Conservation (phyloP, 805 yeast species). For the Candida vaughaniae region DNA sequence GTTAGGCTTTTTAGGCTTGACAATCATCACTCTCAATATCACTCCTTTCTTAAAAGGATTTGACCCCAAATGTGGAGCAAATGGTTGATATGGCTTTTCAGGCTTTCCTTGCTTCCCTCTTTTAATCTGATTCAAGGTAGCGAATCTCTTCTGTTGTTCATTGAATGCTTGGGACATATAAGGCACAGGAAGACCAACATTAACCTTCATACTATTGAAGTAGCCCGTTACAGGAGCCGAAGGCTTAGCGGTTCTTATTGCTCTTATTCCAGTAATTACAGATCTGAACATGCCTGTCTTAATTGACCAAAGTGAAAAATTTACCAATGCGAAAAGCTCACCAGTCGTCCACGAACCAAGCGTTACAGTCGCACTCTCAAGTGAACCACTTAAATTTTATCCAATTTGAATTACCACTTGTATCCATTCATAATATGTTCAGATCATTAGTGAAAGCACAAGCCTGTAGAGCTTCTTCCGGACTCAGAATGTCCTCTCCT, state of each 20-base stretch:
- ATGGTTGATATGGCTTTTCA: slow-evolving; percentile 48
- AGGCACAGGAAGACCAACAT: slow-evolving; percentile 1
- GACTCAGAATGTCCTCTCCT: slow-evolving; percentile 1
- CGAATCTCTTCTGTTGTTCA: slow-evolving; percentile 50
- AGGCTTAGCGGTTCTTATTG: slow-evolving; percentile 3
- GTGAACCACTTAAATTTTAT: slow-evolving; percentile 8
- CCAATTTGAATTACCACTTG: slow-evolving; percentile 7
- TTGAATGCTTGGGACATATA: neutral
- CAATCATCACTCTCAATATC: slow-evolving; percentile 86
- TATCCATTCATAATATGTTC: slow-evolving; percentile 12
- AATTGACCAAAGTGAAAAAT: slow-evolving; percentile 6
- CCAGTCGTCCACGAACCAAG: neutral
- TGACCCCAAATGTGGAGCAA: slow-evolving; percentile 79
- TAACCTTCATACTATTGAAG: slow-evolving; percentile 3
- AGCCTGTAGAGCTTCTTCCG: slow-evolving; percentile 3
- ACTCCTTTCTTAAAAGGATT: slow-evolving; percentile 93
- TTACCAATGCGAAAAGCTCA: slow-evolving; percentile 1
- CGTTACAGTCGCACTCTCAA: slow-evolving; percentile 3
- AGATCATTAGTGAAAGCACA: slow-evolving; percentile 9
- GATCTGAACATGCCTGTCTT: slow-evolving; percentile 11
- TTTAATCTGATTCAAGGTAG: slow-evolving; percentile 76
- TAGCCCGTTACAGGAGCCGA: neutral
- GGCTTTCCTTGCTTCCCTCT: slow-evolving; percentile 57
- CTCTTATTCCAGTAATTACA: slow-evolving; percentile 2
- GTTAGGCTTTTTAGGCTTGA: slow-evolving; percentile 97